These are phyloP conservation scores for Musa schizocarpa DNA, from an alignment of 176 grass and related monocot genomes.

Conservation along the genomic window DNA sequence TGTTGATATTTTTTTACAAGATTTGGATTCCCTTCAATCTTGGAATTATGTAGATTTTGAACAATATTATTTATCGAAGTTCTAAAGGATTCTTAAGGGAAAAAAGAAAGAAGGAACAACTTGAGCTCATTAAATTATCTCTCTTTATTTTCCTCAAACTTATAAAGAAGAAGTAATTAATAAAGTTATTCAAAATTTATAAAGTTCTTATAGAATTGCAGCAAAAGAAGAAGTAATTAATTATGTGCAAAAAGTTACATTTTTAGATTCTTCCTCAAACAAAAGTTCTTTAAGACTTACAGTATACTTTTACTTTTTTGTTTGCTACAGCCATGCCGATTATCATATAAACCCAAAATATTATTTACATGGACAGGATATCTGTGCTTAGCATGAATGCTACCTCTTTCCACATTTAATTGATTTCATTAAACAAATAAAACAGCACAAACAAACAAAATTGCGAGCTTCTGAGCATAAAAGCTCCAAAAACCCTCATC, in stretches of 20 bases:
- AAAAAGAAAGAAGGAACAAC: not conserved
- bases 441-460: not conserved
- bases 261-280: not conserved
- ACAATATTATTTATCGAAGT: not conserved
- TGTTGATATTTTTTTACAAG: constrained; percentile 14
- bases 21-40: constrained; percentile 9
- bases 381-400: not conserved
- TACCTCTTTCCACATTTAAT: not conserved
- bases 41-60: not conserved
- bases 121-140: not conserved
- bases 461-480: not conserved
- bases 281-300: not conserved
- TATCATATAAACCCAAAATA: not conserved
- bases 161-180: no score
- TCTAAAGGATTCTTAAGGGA: not conserved
- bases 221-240: not conserved
- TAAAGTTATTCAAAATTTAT: not conserved
- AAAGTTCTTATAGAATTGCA: not conserved
- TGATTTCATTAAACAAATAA: not conserved
- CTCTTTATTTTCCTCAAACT: not conserved
- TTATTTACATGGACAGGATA: not conserved
- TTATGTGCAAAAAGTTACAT: not conserved
- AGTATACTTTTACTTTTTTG: not conserved
- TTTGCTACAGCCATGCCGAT: not conserved
- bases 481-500: not conserved